A percentile compares a stretch with the other conserved stretches of the same genome.
These are phyloP conservation scores for Davidsoniella neocaledoniae DNA, from an alignment of 2,329 filamentous ascomycete genomes.

Conservation along the genomic window DNA sequence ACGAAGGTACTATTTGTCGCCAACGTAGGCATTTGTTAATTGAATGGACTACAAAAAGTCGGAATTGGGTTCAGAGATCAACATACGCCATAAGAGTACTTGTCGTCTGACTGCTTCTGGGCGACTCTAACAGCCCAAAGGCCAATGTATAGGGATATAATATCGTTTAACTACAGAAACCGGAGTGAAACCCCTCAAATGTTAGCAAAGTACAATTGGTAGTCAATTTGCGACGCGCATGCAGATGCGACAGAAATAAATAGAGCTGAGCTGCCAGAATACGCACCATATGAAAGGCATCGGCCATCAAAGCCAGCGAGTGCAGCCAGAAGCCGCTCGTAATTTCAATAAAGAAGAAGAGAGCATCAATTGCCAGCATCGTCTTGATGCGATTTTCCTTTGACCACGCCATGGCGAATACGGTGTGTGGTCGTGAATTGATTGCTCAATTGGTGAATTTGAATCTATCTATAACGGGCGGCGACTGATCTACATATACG, in stretches of 20 bases:
- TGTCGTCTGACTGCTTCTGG: slow-evolving; percentile 68
- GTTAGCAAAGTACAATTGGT: neutral
- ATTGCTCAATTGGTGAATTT: neutral
- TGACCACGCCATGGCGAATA: slow-evolving; percentile 56
- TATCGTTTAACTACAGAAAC: slow-evolving; percentile 68
- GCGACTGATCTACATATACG: neutral
- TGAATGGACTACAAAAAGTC: neutral
- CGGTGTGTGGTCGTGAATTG: neutral
- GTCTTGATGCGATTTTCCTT: slow-evolving; percentile 86
- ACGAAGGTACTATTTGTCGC: slow-evolving; percentile 59
- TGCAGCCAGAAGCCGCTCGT: slow-evolving; percentile 72
- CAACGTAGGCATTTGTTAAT: too few relatives aligned
- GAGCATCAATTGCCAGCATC: slow-evolving; percentile 75
- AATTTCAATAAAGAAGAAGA: slow-evolving; percentile 83
- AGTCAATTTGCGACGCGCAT: neutral
- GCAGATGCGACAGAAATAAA: neutral
- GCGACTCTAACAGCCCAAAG: slow-evolving; percentile 90
- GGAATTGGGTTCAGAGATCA: neutral
- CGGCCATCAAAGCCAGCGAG: slow-evolving; percentile 83
- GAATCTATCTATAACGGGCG: too few relatives aligned
- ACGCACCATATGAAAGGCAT: slow-evolving; percentile 92
- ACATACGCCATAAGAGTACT: slow-evolving; percentile 84
- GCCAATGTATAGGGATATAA: slow-evolving; percentile 81
- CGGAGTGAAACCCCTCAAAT: neutral
- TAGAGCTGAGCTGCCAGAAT: neutral